Evolutionary conservation across 495 filamentous ascomycete species (phyloP).

Genomic region (Chaetomium cochliodes): DNA sequence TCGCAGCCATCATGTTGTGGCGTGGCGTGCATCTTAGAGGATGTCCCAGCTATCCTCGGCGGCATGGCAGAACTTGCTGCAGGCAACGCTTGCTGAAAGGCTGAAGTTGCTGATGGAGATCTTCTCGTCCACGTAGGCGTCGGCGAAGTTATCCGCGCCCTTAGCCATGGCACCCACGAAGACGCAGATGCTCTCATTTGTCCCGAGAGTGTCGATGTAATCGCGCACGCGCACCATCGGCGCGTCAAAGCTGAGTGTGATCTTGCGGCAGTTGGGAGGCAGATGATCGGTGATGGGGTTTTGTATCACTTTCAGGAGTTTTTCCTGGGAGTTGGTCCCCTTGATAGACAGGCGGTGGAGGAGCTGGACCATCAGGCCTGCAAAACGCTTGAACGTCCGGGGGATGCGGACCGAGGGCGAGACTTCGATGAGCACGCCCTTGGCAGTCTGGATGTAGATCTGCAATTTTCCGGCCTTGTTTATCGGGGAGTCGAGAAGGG

Average conservation of each 20-base stretch:
- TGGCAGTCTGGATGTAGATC: slow-evolving; percentile 97
- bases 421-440: slow-evolving; percentile 95
- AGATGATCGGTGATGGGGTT: slow-evolving; percentile 97
- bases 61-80: slow-evolving; percentile 98
- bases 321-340: slow-evolving; percentile 92
- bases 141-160: slow-evolving; percentile 91
- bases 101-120: slow-evolving; percentile 98
- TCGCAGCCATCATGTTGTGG: slow-evolving; percentile 1
- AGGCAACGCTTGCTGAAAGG: slow-evolving; percentile 93
- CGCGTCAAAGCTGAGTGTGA: slow-evolving; percentile 90
- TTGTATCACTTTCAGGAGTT: slow-evolving; percentile 94
- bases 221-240: slow-evolving; percentile 82
- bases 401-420: slow-evolving; percentile 95
- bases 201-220: slow-evolving; percentile 73
- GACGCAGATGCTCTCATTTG: slow-evolving; percentile 91
- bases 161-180: slow-evolving; percentile 99
- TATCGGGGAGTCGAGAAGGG: slow-evolving; percentile 93
- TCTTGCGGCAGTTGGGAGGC: slow-evolving; percentile 94
- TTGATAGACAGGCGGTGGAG: slow-evolving; percentile 94
- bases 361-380: slow-evolving; percentile 98
- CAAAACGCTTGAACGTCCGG: slow-evolving; percentile 97
- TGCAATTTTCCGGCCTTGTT: slow-evolving; percentile 97
- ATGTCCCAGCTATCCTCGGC: slow-evolving; percentile 97
- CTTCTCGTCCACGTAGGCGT: slow-evolving; percentile 89
- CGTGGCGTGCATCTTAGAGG: slow-evolving; percentile 52